phyloP scores from a whole-genome alignment of 345 rosid genomes.

The Erucastrum elatum region DNA sequence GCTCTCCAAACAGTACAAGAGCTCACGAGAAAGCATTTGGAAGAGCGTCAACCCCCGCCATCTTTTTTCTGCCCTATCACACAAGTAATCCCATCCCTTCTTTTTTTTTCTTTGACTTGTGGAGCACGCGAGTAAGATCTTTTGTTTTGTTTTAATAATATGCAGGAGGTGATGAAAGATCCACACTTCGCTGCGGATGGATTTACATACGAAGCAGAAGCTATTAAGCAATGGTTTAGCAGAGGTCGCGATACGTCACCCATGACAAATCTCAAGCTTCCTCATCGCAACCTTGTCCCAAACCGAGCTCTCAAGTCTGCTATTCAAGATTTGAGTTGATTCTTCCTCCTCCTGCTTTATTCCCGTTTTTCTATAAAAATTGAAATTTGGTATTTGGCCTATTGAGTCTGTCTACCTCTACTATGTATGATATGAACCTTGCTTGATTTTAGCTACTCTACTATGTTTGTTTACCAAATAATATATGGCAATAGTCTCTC shows the following conservation, averaged over 20 bases:
- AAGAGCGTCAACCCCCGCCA: slow-evolving; percentile 30
- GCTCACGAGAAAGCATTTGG: slow-evolving; percentile 26
- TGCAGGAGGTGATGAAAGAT: slow-evolving; percentile 51
- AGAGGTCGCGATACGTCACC: slow-evolving; percentile 59
- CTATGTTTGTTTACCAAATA: background rate
- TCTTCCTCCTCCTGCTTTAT: background rate
- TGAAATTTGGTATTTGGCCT: background rate
- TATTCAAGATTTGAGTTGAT: slow-evolving; percentile 30
- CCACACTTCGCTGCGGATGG: slow-evolving; percentile 78
- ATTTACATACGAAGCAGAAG: slow-evolving; percentile 60
- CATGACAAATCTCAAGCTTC: slow-evolving; percentile 46
- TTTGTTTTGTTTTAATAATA: too few species aligned
- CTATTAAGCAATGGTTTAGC: slow-evolving; percentile 56
- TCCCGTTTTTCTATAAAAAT: background rate
- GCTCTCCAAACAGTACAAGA: slow-evolving; percentile 36
- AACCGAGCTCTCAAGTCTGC: slow-evolving; percentile 65
- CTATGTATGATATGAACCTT: background rate
- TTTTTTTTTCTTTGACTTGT: background rate
- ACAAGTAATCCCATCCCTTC: slow-evolving; percentile 27
- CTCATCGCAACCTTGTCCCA: slow-evolving; percentile 50
- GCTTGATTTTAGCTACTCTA: background rate
- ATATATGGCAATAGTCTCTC: background rate
- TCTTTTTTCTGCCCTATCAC: slow-evolving; percentile 46
- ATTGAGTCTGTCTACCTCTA: background rate
- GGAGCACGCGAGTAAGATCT: background rate